A percentile compares a stretch with the other conserved stretches of the same genome.
Evolutionary conservation across 164 flowering plant genomes (phyloP).

Genomic region (Macadamia integrifolia): DNA sequence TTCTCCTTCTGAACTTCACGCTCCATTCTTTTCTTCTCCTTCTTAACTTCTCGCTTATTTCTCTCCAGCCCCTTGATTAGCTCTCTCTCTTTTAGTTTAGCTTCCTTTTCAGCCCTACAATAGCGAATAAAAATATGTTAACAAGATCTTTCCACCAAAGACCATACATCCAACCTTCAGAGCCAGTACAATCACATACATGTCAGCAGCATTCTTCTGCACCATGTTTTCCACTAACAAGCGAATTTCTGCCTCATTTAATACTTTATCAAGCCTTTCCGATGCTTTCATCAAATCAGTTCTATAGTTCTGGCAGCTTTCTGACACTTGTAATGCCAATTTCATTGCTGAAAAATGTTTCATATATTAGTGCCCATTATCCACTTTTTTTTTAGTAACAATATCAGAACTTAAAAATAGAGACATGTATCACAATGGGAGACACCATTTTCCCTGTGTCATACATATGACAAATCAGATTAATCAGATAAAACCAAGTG

Average conservation of each 20-base stretch:
- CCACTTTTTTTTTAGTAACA: background rate
- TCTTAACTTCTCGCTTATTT: slow-evolving; percentile 57
- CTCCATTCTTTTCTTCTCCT: slow-evolving; percentile 63
- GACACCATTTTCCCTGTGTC: background rate
- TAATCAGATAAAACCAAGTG: background rate
- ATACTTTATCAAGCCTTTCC: slow-evolving; percentile 57
- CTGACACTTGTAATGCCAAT: slow-evolving; percentile 35
- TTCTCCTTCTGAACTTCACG: slow-evolving; percentile 63
- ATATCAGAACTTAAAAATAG: background rate
- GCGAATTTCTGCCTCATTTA: slow-evolving; percentile 60
- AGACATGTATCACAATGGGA: background rate
- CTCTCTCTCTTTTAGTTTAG: slow-evolving; percentile 50
- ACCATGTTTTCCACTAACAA: slow-evolving; percentile 37
- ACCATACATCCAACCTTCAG: background rate
- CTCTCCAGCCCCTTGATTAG: slow-evolving; percentile 61
- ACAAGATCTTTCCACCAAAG: background rate
- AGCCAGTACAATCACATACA: slow-evolving; percentile 40
- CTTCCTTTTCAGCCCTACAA: slow-evolving; percentile 65
- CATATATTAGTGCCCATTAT: slow-evolving; percentile 1
- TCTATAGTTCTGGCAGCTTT: slow-evolving; percentile 23
- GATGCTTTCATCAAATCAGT: slow-evolving; percentile 48
- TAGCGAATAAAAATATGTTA: slow-evolving; percentile 5
- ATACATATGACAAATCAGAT: background rate
- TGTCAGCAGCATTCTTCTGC: slow-evolving; percentile 45
- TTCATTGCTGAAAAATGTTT: slow-evolving; percentile 50